These are phyloP conservation scores for Raffaelea deltoideospora DNA, from an alignment of 2,329 filamentous ascomycete genomes.

Conservation along the genomic window DNA sequence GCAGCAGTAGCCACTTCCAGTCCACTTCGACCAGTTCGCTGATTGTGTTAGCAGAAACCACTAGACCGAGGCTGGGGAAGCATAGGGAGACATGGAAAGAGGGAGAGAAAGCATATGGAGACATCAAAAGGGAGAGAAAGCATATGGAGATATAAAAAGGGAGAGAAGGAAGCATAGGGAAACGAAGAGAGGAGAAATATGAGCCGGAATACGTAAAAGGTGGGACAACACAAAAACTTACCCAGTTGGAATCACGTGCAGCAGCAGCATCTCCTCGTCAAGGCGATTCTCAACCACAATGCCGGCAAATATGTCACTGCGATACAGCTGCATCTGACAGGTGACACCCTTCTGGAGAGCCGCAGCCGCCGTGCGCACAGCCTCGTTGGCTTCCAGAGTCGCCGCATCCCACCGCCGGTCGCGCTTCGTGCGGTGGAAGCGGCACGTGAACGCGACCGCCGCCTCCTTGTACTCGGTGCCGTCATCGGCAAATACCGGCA, in stretches of 20 bases:
- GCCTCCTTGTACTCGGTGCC: conserved; percentile 85
- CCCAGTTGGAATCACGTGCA: conserved; percentile 77
- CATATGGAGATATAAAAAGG: not conserved
- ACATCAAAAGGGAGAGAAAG: not conserved
- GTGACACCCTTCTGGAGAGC: conserved; percentile 58
- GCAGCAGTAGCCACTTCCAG: conserved; percentile 69
- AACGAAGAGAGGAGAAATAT: not conserved
- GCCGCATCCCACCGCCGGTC: conserved; percentile 59
- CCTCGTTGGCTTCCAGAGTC: conserved; percentile 52
- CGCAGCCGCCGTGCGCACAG: conserved; percentile 52
- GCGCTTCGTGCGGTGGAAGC: conserved; percentile 82
- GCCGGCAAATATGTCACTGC: conserved; percentile 81
- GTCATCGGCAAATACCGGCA: conserved; percentile 80
- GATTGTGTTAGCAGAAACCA: conserved; percentile 29
- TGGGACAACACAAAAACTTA: conserved; percentile 34
- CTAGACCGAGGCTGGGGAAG: conserved; percentile 25
- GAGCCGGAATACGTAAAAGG: not conserved
- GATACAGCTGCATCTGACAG: conserved; percentile 73
- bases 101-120: not conserved
- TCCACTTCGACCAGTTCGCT: conserved; percentile 65
- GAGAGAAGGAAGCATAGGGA: not conserved
- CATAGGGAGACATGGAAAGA: conserved; percentile 22
- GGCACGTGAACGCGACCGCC: conserved; percentile 85
- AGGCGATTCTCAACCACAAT: conserved; percentile 69
- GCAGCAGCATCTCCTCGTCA: conserved; percentile 58